phyloP scores from a whole-genome alignment of 2,329 filamentous ascomycete species.

The Rhynchosporium graminicola region DNA sequence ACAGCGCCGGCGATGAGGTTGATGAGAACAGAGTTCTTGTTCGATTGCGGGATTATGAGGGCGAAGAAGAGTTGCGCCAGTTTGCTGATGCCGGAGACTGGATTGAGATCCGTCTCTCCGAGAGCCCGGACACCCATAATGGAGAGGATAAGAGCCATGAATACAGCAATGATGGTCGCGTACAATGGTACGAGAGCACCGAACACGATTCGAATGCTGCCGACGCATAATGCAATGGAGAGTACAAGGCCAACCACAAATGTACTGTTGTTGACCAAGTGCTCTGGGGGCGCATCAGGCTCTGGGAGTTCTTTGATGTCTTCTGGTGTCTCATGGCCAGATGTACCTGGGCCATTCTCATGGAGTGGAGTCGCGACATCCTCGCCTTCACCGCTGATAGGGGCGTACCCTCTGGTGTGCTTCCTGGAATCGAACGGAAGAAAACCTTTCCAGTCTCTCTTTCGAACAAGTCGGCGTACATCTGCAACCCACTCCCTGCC shows the following conservation, averaged over 20 bases:
- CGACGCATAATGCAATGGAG: constrained; percentile 78
- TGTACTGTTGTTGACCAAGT: constrained; percentile 72
- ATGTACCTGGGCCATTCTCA: constrained; percentile 16
- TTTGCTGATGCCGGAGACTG: constrained; percentile 95
- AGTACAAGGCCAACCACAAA: constrained; percentile 74
- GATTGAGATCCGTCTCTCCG: constrained; percentile 89
- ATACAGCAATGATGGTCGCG: constrained; percentile 74
- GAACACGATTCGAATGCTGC: constrained; percentile 81
- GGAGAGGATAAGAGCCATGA: constrained; percentile 79
- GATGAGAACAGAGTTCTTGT: constrained; percentile 86
- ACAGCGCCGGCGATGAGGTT: constrained; percentile 94
- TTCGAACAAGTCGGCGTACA: constrained; percentile 32
- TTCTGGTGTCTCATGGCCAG: constrained; percentile 15
- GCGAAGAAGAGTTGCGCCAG: constrained; percentile 95
- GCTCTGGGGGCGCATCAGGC: constrained; percentile 79
- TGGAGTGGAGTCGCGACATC: constrained; percentile 26
- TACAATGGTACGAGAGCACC: constrained; percentile 77
- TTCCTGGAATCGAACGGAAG: constrained; percentile 26
- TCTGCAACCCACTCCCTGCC: constrained; percentile 44
- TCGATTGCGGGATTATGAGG: constrained; percentile 76
- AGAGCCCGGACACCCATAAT: constrained; percentile 72
- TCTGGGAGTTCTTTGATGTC: constrained; percentile 42
- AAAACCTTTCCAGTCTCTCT: constrained; percentile 38
- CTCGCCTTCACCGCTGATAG: constrained; percentile 32
- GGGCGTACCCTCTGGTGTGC: constrained; percentile 34